Base-by-base conservation (phyloP, 1,284 basidiomycete species). In the Tremellales sp. region DNA sequence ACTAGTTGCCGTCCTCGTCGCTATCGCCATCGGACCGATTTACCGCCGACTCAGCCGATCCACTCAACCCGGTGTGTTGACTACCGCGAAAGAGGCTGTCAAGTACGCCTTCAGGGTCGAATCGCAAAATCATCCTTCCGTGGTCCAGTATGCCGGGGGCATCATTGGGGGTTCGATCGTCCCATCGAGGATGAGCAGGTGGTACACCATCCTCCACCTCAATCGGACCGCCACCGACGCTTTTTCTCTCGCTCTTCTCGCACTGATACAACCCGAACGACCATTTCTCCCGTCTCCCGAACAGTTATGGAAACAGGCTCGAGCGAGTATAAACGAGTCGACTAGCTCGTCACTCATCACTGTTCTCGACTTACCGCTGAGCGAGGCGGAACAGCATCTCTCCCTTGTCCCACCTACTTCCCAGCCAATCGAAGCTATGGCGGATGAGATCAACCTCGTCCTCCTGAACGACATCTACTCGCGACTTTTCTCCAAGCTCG, bases 401-500 rank as follows among this genome's bases (percentile, higher is more conserved):
- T 50, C 61, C 8, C 49, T 59, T 1, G 49, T 67, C 2, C 60
- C 62, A 2, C 57, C 62, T 0, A 68, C 68, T 2, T 45, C 58
- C 0, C 58, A 64, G 0, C 72, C 72, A 6, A 63, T 74, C 26
- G 52, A 63, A 3, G 61, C 70, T 4, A 68, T 75, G 12, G 66
- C 67, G 7, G 69, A 75, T 51, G 69, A 73, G 46, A 58, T 73
- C 47, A 66, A 65, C 39, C 56, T 75, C 13, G 64, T 69, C 1
- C 69, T 71, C 43, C 52, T 75, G 2, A 63, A 72, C 58, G 71
- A 72, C 41, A 57, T 75, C 4, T 67, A 65, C 48, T 64, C 68
- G 0, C 62, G 68, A 17, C 60, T 73, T 48, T 75, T 73, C 53
- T 58, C 68, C 40, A 58, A 52, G 35, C 58, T 75, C 24, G 67